These are phyloP conservation scores for Serendipita vermifera DNA, from an alignment of 768 basidiomycete genomes.

Conservation along the genomic window DNA sequence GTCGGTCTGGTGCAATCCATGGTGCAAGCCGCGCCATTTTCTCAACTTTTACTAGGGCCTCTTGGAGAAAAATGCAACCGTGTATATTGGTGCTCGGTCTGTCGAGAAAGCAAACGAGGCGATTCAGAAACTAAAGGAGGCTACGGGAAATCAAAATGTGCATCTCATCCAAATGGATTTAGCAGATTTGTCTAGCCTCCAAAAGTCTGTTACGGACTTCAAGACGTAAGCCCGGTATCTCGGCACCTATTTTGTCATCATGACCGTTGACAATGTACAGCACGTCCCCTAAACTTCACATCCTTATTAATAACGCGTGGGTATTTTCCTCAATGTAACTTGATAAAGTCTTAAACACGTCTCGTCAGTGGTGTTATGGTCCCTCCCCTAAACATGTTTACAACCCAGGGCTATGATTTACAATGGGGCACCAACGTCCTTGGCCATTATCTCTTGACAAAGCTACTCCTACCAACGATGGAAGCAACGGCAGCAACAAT, in stretches of 20 bases:
- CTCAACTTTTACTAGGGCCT: no score
- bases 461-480: conserved; percentile 10
- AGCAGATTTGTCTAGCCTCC: conserved; percentile 12
- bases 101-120: conserved; percentile 19
- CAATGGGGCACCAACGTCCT: conserved; percentile 15
- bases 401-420: conserved; percentile 8
- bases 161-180: conserved; percentile 4
- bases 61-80: conserved; percentile 21
- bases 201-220: conserved; percentile 12
- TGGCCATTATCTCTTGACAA: conserved; percentile 12
- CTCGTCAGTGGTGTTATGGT: no score
- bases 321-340: no score
- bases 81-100: conserved; percentile 23
- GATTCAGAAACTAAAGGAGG: conserved; percentile 16
- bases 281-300: not conserved
- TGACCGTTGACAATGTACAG: not conserved
- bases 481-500: not conserved
- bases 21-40: no score
- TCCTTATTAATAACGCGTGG: conserved; percentile 3
- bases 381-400: not conserved
- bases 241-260: no score
- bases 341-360: no score
- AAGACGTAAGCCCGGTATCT: not conserved
- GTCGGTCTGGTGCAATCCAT: not conserved
- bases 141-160: conserved; percentile 5